Conservation (phyloP, 2,329 filamentous ascomycete genomes). For the Periconia sp. region DNA sequence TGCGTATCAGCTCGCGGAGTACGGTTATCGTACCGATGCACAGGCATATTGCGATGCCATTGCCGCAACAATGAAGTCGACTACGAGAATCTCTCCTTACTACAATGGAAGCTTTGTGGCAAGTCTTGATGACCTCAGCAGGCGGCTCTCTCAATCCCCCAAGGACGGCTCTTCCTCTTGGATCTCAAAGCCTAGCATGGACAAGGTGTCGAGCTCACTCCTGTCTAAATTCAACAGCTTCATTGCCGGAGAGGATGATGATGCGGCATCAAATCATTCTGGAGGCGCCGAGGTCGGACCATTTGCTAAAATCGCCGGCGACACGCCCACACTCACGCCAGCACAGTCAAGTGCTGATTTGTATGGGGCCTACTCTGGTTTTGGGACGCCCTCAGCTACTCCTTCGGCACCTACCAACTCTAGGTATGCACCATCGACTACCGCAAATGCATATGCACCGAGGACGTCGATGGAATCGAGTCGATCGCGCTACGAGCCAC, state of each 20-base stretch:
- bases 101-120: slow-evolving; percentile 77
- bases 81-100: slow-evolving; percentile 85
- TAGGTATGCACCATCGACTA: slow-evolving; percentile 45
- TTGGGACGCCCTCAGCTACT: slow-evolving; percentile 40
- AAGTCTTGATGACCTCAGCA: slow-evolving; percentile 81
- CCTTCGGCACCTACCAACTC: slow-evolving; percentile 39
- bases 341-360: slow-evolving; percentile 75
- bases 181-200: slow-evolving; percentile 95
- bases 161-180: slow-evolving; percentile 82
- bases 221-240: slow-evolving; percentile 97
- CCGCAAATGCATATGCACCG: slow-evolving; percentile 49
- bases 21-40: slow-evolving; percentile 81
- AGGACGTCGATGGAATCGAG: slow-evolving; percentile 60
- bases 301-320: slow-evolving; percentile 81
- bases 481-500: slow-evolving; percentile 56
- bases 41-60: slow-evolving; percentile 92
- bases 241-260: slow-evolving; percentile 86
- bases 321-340: slow-evolving; percentile 55
- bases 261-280: slow-evolving; percentile 64
- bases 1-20: slow-evolving; percentile 81
- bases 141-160: slow-evolving; percentile 82
- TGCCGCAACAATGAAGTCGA: slow-evolving; percentile 73
- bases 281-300: slow-evolving; percentile 69
- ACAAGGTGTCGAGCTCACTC: slow-evolving; percentile 89
- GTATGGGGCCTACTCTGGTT: slow-evolving; percentile 71